Evolutionary conservation across 2,329 filamentous ascomycete genomes (phyloP).

Genomic region (Alternaria hordeiaustralica): DNA sequence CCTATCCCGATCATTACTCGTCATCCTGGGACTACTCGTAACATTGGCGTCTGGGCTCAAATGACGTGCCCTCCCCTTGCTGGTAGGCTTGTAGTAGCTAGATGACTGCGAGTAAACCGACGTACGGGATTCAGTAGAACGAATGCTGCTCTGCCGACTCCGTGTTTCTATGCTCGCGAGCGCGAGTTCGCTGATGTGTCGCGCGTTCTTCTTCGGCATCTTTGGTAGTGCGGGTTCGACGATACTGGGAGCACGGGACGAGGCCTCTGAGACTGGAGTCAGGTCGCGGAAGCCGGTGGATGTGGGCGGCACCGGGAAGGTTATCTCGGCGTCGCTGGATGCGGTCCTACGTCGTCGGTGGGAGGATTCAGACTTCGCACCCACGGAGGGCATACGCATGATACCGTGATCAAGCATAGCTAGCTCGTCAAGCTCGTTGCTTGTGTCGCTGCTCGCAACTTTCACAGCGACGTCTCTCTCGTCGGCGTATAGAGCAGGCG

Average conservation of each 20-base stretch:
- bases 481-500: constrained; percentile 37
- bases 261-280: constrained; percentile 29
- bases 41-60: constrained; percentile 33
- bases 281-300: constrained; percentile 22
- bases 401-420: constrained; percentile 30
- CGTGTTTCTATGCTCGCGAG: constrained; percentile 15
- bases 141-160: constrained; percentile 32
- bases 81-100: constrained; percentile 9
- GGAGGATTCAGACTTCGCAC: constrained; percentile 30
- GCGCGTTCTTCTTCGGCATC: constrained; percentile 21
- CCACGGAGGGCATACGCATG: constrained; percentile 30
- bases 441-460: constrained; percentile 45
- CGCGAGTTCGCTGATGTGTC: constrained; percentile 24
- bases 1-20: constrained; percentile 25
- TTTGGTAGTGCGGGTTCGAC: constrained; percentile 24
- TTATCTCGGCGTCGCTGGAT: constrained; percentile 40
- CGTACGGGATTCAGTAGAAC: constrained; percentile 22
- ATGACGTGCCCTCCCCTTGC: constrained; percentile 21
- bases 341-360: constrained; percentile 46
- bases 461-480: constrained; percentile 42
- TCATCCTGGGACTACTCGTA: constrained; percentile 22
- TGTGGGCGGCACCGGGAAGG: constrained; percentile 25
- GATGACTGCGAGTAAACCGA: constrained; percentile 20
- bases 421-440: constrained; percentile 41
- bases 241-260: constrained; percentile 31